Evolutionary conservation across 441 rosid genomes (phyloP).

Genomic region (Euphorbia celastroides): DNA sequence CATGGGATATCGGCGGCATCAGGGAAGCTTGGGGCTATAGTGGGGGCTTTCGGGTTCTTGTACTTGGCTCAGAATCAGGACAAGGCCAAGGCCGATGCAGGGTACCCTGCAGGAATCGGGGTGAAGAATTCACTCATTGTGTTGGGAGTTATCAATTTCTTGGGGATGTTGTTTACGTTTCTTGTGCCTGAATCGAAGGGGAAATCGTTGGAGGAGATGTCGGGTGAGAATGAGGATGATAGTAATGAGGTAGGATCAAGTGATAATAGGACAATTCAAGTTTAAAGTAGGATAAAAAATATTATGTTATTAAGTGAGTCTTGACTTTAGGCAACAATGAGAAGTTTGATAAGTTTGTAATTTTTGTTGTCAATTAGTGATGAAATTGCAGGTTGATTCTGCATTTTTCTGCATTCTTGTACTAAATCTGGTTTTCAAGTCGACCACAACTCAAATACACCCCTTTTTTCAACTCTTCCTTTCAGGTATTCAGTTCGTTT

Average conservation of each 20-base stretch:
- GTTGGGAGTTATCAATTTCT: constrained; percentile 47
- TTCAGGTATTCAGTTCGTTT: no score
- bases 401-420: no score
- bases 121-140: constrained; percentile 55
- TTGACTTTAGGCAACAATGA: background rate
- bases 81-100: constrained; percentile 49
- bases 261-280: background rate
- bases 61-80: constrained; percentile 57
- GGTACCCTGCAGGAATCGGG: constrained; percentile 76
- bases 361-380: background rate
- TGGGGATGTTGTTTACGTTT: constrained; percentile 57
- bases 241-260: constrained; percentile 10
- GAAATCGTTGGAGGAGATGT: constrained; percentile 67
- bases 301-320: background rate
- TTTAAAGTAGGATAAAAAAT: background rate
- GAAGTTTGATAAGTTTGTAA: background rate
- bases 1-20: constrained; percentile 83
- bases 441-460: no score
- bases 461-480: no score
- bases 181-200: constrained; percentile 75
- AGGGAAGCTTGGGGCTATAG: constrained; percentile 72
- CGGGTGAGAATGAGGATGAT: constrained; percentile 52
- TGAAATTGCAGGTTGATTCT: background rate
- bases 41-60: constrained; percentile 77
- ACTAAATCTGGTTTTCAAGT: no score